phyloP scores from a whole-genome alignment of 176 grass and related monocot species.

The Eragrostis nindensis region DNA sequence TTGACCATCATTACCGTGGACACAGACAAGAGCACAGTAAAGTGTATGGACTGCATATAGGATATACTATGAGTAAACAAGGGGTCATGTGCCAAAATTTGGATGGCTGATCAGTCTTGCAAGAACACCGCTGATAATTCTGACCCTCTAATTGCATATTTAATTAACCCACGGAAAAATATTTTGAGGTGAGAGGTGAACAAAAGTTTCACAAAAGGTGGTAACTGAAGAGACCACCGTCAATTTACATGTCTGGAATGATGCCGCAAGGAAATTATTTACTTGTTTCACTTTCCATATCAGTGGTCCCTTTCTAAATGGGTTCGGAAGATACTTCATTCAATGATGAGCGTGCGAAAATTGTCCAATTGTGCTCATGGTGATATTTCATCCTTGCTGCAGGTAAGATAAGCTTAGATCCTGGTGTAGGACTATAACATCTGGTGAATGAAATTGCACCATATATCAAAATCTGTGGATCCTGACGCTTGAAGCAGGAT shows the following conservation, averaged over 20 bases:
- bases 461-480: background rate
- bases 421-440: background rate
- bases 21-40: too few species aligned
- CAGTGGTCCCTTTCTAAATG: background rate
- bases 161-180: too few species aligned
- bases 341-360: background rate
- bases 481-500: background rate
- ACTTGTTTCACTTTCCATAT: background rate
- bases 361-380: background rate
- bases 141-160: too few species aligned
- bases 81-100: too few species aligned
- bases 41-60: too few species aligned
- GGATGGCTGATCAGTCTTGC: background rate
- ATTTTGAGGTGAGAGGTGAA: too few species aligned
- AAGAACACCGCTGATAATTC: too few species aligned
- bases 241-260: background rate
- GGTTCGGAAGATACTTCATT: background rate
- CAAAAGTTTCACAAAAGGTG: too few species aligned
- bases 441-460: background rate
- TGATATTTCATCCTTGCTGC: background rate
- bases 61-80: background rate
- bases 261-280: background rate
- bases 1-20: background rate
- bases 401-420: too few species aligned
- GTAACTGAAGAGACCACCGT: too few species aligned